Conservation (phyloP, 2,329 filamentous ascomycete species). For the Corynespora cassiicola region DNA sequence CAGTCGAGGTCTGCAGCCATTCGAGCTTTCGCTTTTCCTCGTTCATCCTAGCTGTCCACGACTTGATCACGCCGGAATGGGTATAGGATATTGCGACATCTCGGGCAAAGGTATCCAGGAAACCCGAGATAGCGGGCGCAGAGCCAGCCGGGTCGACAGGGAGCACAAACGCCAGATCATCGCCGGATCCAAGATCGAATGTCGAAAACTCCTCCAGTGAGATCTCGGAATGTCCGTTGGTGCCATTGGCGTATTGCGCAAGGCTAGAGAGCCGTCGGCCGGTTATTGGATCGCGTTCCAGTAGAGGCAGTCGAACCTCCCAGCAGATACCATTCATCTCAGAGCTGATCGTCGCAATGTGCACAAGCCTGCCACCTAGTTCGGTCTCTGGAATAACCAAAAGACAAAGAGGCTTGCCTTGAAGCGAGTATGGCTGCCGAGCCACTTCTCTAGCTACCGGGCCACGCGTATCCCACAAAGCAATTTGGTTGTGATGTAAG, state of each 20-base stretch:
- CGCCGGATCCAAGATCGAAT: slow-evolving; percentile 68
- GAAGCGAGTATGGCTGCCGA: slow-evolving; percentile 63
- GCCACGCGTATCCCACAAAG: slow-evolving; percentile 79
- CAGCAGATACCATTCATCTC: slow-evolving; percentile 81
- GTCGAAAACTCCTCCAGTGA: slow-evolving; percentile 71
- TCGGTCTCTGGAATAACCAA: slow-evolving; percentile 74
- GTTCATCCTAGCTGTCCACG: slow-evolving; percentile 84
- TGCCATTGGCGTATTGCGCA: slow-evolving; percentile 28
- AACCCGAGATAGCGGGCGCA: slow-evolving; percentile 73
- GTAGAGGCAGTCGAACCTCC: slow-evolving; percentile 71
- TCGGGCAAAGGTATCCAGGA: slow-evolving; percentile 83
- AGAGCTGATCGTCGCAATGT: slow-evolving; percentile 83
- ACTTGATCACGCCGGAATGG: slow-evolving; percentile 73
- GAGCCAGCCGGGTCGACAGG: slow-evolving; percentile 88
- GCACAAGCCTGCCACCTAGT: slow-evolving; percentile 57
- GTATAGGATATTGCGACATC: slow-evolving; percentile 90
- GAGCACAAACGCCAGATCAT: slow-evolving; percentile 66
- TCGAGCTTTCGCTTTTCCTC: slow-evolving; percentile 66
- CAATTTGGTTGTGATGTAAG: slow-evolving; percentile 72
- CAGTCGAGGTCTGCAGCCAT: slow-evolving; percentile 82
- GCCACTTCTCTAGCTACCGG: slow-evolving; percentile 66
- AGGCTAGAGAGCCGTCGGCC: slow-evolving; percentile 32
- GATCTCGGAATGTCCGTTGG: slow-evolving; percentile 42
- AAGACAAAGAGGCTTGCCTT: slow-evolving; percentile 79
- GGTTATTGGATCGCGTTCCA: slow-evolving; percentile 32